A percentile compares a stretch with the other conserved stretches of the same genome.
phyloP scores from a whole-genome alignment of 2,329 filamentous ascomycete species.

The Diaporthe sp. region DNA sequence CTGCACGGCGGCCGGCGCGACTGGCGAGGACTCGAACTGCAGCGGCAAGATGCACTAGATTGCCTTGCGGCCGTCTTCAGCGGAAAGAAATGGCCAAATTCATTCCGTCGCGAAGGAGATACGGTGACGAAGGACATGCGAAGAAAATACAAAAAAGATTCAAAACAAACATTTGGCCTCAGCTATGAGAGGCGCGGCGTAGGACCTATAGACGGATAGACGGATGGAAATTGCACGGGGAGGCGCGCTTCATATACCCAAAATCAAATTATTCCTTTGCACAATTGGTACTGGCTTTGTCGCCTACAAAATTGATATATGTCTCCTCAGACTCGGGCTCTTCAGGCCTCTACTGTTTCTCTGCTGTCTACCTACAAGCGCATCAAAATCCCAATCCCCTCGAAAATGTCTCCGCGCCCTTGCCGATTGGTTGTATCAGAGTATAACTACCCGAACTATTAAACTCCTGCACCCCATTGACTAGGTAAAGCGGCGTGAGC shows the following conservation, averaged over 20 bases:
- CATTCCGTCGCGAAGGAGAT: too few species aligned
- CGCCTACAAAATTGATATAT: not conserved
- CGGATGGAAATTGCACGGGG: not conserved
- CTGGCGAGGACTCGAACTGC: slow-evolving; percentile 1
- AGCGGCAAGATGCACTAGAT: not conserved
- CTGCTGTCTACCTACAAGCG: not conserved
- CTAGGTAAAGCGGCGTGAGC: slow-evolving; percentile 60
- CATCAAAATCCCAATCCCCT: not conserved
- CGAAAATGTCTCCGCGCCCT: not conserved
- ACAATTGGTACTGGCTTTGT: not conserved
- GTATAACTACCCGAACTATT: slow-evolving; percentile 28
- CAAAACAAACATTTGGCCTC: too few species aligned
- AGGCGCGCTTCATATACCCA: not conserved
- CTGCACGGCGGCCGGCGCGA: not conserved
- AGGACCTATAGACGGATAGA: not conserved
- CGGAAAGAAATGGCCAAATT: not conserved
- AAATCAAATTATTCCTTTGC: not conserved
- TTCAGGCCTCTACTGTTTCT: not conserved
- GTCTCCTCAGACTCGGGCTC: too few species aligned
- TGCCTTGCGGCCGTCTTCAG: not conserved
- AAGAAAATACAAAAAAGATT: too few species aligned
- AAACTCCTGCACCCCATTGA: slow-evolving; percentile 55
- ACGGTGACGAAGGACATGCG: too few species aligned
- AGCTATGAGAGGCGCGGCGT: not conserved
- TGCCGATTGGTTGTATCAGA: slow-evolving; percentile 28